Evolutionary conservation across 345 rosid genomes (phyloP), one percentile per base, ranked within the genome.

Genomic region (Clausena lansium): DNA sequence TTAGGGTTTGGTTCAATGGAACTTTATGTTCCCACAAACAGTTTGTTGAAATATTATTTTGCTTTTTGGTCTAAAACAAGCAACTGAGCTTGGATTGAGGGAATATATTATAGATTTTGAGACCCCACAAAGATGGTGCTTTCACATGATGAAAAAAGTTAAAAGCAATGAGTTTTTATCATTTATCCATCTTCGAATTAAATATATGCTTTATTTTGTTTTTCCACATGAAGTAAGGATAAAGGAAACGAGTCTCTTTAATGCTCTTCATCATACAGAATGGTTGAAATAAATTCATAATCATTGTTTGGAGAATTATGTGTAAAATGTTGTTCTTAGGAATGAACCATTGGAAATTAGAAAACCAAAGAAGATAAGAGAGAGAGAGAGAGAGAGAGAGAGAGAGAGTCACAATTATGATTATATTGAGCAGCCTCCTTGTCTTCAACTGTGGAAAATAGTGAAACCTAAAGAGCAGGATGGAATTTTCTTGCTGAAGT

Each of bases 1-100:
- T 54, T 11, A 7, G 19, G 83, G 80, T 71, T 38, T 58, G 80
- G 72, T 83, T 86, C 86, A 81, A 79, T 83, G 82, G 15, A 77
- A 77, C 73, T 50, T 50, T 27, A 52, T 19, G 36, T 54, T 10
- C 47, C 33, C 69, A 19, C 9, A 28, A 15, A 25, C 54, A 41
- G 39, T 60, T 79, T 20, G 4, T 61, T 50, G 73, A 65, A 35
- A 41, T 74, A 6, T 33, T n/a, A 22, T 28, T 35, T 75, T 80
- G 54, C 19, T 71, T 81, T 80, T 13, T 65, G 70, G 78, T 80
- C 75, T 14, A 78, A 76, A 78, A 76, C 73, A 62, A 78, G 77
- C 74, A 39, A 54, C 83, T 50, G 9, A 54, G 74, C 30, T 30
- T 9, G 57, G 81, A 38, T 32, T 2, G 38, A 27, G 38, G 54